Conservation (phyloP, 129 eudicot species). For the Arctium lappa region DNA sequence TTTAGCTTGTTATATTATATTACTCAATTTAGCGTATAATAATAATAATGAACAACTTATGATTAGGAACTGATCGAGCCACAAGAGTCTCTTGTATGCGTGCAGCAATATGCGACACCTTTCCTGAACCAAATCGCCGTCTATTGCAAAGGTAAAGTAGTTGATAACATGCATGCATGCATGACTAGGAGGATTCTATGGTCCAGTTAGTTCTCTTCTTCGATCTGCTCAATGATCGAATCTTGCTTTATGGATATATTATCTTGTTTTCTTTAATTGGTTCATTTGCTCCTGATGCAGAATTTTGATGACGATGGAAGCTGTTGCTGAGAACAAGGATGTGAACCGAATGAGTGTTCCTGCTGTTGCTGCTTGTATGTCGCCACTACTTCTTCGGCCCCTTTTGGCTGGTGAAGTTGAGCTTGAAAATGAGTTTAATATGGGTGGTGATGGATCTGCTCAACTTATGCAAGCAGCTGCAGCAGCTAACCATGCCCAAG, state of each 20-base stretch:
- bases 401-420: constrained; percentile 98
- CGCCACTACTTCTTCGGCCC: constrained; percentile 95
- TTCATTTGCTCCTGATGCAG: constrained; percentile 34
- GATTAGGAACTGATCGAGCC: constrained; percentile 80
- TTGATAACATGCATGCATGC: background rate
- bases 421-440: constrained; percentile 68
- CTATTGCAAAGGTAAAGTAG: constrained; percentile 94
- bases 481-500: constrained; percentile 99
- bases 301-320: constrained; percentile 85
- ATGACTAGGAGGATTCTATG: background rate
- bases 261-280: background rate
- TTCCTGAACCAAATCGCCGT: constrained; percentile 99
- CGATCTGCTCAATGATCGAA: background rate
- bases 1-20: constrained; percentile 1
- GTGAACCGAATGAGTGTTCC: constrained; percentile 86
- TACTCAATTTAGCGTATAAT: background rate
- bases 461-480: constrained; percentile 99
- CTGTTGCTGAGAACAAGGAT: constrained; percentile 67
- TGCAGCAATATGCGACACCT: constrained; percentile 84
- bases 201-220: background rate
- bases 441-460: constrained; percentile 82
- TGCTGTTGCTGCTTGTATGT: constrained; percentile 99
- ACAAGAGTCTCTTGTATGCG: constrained; percentile 74
- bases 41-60: constrained; percentile 5
- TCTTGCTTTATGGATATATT: background rate